Base-by-base conservation (phyloP, 331 rosid species). In the Phaseolus coccineus region DNA sequence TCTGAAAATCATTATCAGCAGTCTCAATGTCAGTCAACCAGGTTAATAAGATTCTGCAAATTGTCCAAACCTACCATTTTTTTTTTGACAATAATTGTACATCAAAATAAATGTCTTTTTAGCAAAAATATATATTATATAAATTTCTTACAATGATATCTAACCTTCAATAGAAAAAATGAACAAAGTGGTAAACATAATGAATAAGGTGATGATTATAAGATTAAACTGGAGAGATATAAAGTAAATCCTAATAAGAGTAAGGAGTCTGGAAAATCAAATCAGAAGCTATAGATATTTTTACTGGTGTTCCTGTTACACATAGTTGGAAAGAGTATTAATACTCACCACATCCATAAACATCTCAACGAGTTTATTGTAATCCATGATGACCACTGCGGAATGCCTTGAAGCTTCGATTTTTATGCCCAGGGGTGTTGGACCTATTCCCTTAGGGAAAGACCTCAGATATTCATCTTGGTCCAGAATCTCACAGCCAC, bases 321-420 rank as follows among this genome's bases (percentile, higher is more conserved):
- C 8, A 5, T 11, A 10, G 47, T 19, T 19, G 35, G 27, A 24
- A 64, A 65, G 9, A 8, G 16, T 12, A 53, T 53, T 16, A 24
- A 13, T 15, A 61, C 81, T 73, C 63, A 92, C 97, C 82, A 85
- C 94, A 71, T 93, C 93, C 96, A 91, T 93, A 44, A 93, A 90
- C 52, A 86, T 91, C 85, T 91, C 93, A 68, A 93, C 76, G 33
- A 93, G 91, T 35, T 80, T 91, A 64, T 70, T 48, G 28, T 77
- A 88, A 83, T 89, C 86, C 87, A 89, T 91, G 67, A 70, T 69
- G 55, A 93, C 85, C 1, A 89, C 75, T 0, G 77, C 81, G 0
- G 96, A 69, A 40, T 89, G 88, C 58, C 92, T 82, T 3, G 97
- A 89, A 62, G 93, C 85, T 85, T 93, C 97, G 2, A 93, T 67